phyloP scores from a whole-genome alignment of 805 yeast species.

The Metschnikowia aberdeeniae region DNA sequence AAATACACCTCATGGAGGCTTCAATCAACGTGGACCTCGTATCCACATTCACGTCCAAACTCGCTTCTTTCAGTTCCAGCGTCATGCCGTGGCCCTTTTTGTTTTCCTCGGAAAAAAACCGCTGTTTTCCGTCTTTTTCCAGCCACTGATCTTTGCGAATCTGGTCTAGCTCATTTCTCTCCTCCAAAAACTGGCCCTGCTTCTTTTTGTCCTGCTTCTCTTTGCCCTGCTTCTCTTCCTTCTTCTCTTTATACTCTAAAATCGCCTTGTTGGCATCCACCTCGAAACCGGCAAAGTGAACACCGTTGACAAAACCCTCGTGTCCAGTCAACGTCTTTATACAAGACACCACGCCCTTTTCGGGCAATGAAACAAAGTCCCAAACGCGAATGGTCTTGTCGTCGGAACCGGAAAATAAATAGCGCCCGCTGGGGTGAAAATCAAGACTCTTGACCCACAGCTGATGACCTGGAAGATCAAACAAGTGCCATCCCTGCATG shows the following conservation, averaged over 20 bases:
- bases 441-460: slow-evolving; percentile 78
- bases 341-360: slow-evolving; percentile 41
- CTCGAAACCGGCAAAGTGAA: slow-evolving; percentile 49
- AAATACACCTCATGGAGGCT: slow-evolving; percentile 54
- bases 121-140: too few species aligned
- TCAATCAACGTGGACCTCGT: slow-evolving; percentile 22
- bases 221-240: too few species aligned
- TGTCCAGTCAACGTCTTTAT: slow-evolving; percentile 55
- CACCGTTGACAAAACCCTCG: slow-evolving; percentile 69
- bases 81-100: too few species aligned
- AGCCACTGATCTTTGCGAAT: background rate
- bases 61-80: too few species aligned
- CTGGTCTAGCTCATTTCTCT: slow-evolving; percentile 24
- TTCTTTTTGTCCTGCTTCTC: background rate
- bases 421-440: slow-evolving; percentile 74
- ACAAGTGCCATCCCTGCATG: slow-evolving; percentile 57
- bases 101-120: too few species aligned
- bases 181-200: slow-evolving; percentile 1
- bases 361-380: slow-evolving; percentile 51
- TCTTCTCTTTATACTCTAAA: slow-evolving; percentile 9
- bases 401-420: slow-evolving; percentile 69
- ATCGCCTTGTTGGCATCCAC: slow-evolving; percentile 9
- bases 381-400: slow-evolving; percentile 74
- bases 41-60: too few species aligned
- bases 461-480: slow-evolving; percentile 66